Evolutionary conservation across 2,329 filamentous ascomycete genomes (phyloP).

Genomic region (Didymella arachidicola): DNA sequence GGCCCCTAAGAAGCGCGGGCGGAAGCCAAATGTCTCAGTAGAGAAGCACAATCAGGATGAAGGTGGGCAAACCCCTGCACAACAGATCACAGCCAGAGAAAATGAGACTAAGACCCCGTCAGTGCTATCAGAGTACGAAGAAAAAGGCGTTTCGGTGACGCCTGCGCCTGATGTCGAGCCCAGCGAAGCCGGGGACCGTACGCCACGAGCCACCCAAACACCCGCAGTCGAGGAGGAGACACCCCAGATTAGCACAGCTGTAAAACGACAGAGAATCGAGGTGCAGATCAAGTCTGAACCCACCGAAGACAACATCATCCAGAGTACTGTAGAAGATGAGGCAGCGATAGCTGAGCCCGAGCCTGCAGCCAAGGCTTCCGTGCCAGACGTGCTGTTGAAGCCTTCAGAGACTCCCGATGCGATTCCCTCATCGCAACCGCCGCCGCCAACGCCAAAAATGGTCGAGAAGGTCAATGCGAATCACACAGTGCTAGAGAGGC

Average conservation of each 20-base stretch:
- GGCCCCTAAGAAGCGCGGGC: slow-evolving; percentile 67
- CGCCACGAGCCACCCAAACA: slow-evolving; percentile 13
- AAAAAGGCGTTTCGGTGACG: slow-evolving; percentile 6
- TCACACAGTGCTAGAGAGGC: slow-evolving; percentile 81
- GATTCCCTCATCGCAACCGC: slow-evolving; percentile 49
- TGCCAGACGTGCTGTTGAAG: slow-evolving; percentile 28
- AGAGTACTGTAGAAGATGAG: slow-evolving; percentile 68
- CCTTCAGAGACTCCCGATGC: slow-evolving; percentile 16
- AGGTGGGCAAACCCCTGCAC: slow-evolving; percentile 55
- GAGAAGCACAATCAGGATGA: slow-evolving; percentile 50
- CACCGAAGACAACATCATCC: slow-evolving; percentile 58
- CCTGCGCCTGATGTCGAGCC: slow-evolving; percentile 10
- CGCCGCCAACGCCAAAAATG: slow-evolving; percentile 38
- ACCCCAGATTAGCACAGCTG: slow-evolving; percentile 58
- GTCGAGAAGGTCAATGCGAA: slow-evolving; percentile 78
- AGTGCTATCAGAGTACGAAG: slow-evolving; percentile 58
- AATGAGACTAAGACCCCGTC: slow-evolving; percentile 65
- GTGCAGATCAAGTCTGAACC: slow-evolving; percentile 56
- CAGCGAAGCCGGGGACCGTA: slow-evolving; percentile 15
- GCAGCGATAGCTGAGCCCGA: slow-evolving; percentile 12
- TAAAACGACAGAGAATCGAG: slow-evolving; percentile 41
- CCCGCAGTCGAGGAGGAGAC: slow-evolving; percentile 11
- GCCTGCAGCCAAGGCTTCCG: slow-evolving; percentile 22
- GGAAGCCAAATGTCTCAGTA: slow-evolving; percentile 54
- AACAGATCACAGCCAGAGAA: slow-evolving; percentile 64